Evolutionary conservation across 176 grass and related monocot genomes (phyloP), one percentile per base, ranked within the genome.

Genomic region (Musa acuminata): DNA sequence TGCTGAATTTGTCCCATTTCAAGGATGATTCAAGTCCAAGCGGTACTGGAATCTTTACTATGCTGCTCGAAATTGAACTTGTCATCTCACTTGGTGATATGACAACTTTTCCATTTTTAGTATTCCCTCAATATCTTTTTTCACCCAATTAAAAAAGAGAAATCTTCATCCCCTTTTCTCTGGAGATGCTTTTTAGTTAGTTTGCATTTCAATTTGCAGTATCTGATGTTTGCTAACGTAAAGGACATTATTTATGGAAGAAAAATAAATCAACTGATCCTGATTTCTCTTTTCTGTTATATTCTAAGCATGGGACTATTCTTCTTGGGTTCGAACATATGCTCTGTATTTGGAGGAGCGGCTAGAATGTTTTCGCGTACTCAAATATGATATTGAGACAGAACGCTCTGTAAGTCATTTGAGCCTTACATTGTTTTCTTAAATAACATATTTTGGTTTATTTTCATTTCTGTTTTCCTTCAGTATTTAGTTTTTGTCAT

Each of bases 291-390:
- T 55, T 52, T 22, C n/a, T 79, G 29, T 48, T 72, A 12, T 77
- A 12, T 77, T 51, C 55, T 62, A 52, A 78, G 79, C 84, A 25
- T 81, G 79, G 84, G 79, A 86, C 69, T 82, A 80, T 80, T 86
- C 84, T 20, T 79, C 79, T 81, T 86, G 84, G 84, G 75, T 86
- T 66, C 80, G 84, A 82, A 82, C 74, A 52, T 86, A 86, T 77
- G 78, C 84, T 65, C 62, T 81, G 52, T 86, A 78, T 72, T 60
- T 86, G 77, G 84, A 86, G 35, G 79, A 86, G 80, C 43, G 69
- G 29, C 67, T 86, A 9, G 79, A 86, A 78, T 86, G 84, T 26
- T 86, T 74, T 77, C 67, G 79, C 8, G 26, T 82, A 29, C 59
- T 86, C 49, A 86, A 82, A 48, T 86, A 82, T 78, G 77, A 78